Evolutionary conservation across 495 filamentous ascomycete species (phyloP).

Genomic region (Talaromyces proteolyticus): DNA sequence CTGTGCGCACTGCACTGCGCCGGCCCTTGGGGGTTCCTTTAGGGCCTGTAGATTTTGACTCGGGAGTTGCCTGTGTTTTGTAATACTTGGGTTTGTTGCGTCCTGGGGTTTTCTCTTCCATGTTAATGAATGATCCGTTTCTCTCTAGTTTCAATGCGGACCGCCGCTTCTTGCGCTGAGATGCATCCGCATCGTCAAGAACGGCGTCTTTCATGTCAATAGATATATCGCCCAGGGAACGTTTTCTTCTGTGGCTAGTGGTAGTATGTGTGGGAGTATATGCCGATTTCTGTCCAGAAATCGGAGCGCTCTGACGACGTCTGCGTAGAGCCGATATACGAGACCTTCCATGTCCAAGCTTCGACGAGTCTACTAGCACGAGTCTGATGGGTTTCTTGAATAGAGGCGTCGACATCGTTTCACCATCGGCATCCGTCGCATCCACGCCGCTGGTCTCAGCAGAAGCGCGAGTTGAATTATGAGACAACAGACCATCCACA

Average conservation of each 20-base stretch:
- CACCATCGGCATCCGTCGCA: conserved; percentile 2
- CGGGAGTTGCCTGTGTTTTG: too few species aligned
- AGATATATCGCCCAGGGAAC: neutral
- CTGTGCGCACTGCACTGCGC: neutral
- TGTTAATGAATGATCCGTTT: too few species aligned
- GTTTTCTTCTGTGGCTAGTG: neutral
- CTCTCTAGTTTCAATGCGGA: neutral
- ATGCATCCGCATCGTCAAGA: neutral
- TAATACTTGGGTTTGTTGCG: too few species aligned
- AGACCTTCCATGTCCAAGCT: neutral
- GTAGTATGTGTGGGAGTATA: neutral
- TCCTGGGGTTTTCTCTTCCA: neutral
- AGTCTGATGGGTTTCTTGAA: conserved; percentile 4
- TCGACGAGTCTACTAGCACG: conserved; percentile 6
- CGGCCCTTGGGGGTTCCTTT: neutral
- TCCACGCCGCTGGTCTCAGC: neutral
- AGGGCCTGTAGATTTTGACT: too few species aligned
- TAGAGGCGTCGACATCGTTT: neutral
- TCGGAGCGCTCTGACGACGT: conserved; percentile 3
- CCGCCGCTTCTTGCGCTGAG: conserved; percentile 4
- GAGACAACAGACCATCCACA: neutral
- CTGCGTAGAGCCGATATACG: neutral
- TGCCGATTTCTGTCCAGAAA: neutral
- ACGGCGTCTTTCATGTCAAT: neutral
- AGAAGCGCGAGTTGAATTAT: neutral